Evolutionary conservation across 495 filamentous ascomycete genomes (phyloP).

Genomic region (Tuber aestivum): DNA sequence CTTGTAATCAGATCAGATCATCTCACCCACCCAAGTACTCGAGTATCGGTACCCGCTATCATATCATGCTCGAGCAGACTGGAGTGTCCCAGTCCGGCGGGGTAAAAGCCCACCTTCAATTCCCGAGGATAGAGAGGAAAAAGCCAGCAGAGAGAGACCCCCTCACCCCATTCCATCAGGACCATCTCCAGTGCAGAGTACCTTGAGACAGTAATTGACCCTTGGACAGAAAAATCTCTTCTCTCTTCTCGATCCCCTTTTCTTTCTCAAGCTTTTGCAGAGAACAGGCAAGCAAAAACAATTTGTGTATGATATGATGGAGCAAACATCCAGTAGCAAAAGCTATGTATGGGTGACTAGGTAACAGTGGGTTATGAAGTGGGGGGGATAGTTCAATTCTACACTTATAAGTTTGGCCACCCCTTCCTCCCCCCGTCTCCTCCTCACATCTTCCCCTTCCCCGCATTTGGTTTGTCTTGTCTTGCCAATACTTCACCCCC

Average conservation of each 20-base stretch:
- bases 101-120: no score
- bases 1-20: background rate
- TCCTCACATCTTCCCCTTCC: constrained; percentile 8
- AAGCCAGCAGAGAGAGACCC: no score
- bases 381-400: background rate
- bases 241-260: background rate
- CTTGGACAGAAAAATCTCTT: background rate
- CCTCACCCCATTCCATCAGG: background rate
- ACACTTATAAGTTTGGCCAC: background rate
- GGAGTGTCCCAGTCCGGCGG: no score
- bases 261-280: background rate
- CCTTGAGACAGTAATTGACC: background rate
- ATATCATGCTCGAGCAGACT: no score
- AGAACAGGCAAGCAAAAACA: background rate
- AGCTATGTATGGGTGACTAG: no score
- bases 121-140: no score
- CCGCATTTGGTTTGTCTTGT: constrained; percentile 7
- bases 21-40: no score
- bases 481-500: no score
- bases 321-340: background rate
- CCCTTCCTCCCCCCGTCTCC: background rate
- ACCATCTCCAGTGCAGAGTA: background rate
- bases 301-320: background rate
- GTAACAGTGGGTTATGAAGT: no score
- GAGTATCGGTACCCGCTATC: no score